These are phyloP conservation scores for Luffa acutangula DNA, from an alignment of 306 rosid genomes.

Conservation along the genomic window DNA sequence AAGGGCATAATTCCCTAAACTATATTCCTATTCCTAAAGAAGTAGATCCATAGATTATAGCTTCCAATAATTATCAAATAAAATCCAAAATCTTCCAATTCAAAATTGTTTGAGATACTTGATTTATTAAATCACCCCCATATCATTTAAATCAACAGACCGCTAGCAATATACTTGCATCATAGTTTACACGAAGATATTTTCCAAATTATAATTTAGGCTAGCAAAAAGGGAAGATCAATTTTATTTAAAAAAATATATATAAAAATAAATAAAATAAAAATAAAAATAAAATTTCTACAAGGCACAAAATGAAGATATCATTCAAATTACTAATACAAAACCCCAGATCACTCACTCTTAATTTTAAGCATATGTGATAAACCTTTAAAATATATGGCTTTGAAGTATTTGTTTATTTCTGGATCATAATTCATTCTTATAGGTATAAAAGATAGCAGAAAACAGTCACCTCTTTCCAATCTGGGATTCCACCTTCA, in stretches of 20 bases:
- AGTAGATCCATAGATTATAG: neutral
- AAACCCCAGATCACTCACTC: conserved; percentile 10
- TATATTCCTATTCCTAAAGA: neutral
- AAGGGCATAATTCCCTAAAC: neutral
- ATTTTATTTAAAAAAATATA: neutral
- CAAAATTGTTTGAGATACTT: neutral
- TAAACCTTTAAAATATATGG: neutral
- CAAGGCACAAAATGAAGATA: neutral
- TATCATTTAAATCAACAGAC: neutral
- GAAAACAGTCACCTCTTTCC: conserved; percentile 99
- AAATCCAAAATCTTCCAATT: neutral
- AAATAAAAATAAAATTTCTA: neutral
- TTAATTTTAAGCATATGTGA: conserved; percentile 9
- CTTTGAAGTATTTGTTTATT: neutral
- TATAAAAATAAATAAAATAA: neutral
- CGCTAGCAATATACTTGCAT: neutral
- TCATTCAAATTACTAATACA: neutral
- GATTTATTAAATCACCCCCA: neutral
- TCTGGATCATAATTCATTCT: conserved; percentile 18
- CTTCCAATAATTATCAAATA: neutral
- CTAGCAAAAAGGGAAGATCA: neutral
- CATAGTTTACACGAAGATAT: neutral
- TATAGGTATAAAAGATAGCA: conserved; percentile 38
- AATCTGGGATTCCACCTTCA: conserved; percentile 99
- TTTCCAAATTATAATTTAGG: neutral